These are phyloP conservation scores for Gossypium arboreum DNA, from an alignment of 345 rosid species.

Conservation along the genomic window DNA sequence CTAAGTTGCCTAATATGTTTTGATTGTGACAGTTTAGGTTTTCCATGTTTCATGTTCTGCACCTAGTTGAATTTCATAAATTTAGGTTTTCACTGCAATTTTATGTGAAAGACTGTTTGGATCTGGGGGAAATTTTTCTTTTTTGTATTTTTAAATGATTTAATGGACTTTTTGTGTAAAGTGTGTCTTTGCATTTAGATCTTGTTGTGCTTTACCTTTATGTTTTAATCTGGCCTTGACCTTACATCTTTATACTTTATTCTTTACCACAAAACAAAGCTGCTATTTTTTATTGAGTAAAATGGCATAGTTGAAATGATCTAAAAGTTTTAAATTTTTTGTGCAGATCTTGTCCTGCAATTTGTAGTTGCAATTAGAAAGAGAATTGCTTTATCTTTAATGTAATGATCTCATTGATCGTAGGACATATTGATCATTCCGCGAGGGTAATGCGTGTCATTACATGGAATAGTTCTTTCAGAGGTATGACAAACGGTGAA, in stretches of 20 bases:
- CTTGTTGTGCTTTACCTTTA: slow-evolving; percentile 24
- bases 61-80: neutral
- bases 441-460: slow-evolving; percentile 92
- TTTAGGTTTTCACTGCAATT: neutral
- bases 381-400: too few species aligned
- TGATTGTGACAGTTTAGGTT: neutral
- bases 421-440: slow-evolving; percentile 91
- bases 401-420: slow-evolving; percentile 4
- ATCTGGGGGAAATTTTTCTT: too few species aligned
- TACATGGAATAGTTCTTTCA: slow-evolving; percentile 87
- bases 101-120: slow-evolving; percentile 11
- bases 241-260: slow-evolving; percentile 27
- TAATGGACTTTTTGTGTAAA: slow-evolving; percentile 25
- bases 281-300: neutral
- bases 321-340: slow-evolving; percentile 7
- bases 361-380: too few species aligned
- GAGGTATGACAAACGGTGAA: slow-evolving; percentile 58
- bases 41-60: slow-evolving; percentile 6
- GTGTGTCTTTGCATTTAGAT: slow-evolving; percentile 20
- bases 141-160: slow-evolving; percentile 20
- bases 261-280: slow-evolving; percentile 15
- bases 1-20: neutral
- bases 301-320: slow-evolving; percentile 2
- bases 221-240: slow-evolving; percentile 22
- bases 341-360: too few species aligned